Evolutionary conservation across 2,329 filamentous ascomycete species (phyloP).

Genomic region (Paraphoma chrysanthemicola): DNA sequence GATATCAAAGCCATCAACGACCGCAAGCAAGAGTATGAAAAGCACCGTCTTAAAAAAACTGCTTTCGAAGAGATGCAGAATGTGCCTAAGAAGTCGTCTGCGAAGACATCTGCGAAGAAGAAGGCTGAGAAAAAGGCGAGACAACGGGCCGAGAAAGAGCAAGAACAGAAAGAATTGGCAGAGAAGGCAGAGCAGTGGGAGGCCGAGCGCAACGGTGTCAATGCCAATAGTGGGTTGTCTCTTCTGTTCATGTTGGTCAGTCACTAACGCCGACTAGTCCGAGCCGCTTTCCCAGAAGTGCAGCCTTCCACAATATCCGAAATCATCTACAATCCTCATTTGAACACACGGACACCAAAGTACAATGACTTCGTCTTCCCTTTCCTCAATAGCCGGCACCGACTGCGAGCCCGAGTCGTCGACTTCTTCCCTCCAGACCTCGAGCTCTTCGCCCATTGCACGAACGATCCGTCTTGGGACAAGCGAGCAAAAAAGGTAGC

Average conservation of each 20-base stretch:
- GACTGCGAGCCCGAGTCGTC: slow-evolving; percentile 74
- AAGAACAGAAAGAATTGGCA: slow-evolving; percentile 44
- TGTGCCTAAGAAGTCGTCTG: slow-evolving; percentile 25
- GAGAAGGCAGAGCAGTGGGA: slow-evolving; percentile 22
- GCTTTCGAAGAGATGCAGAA: slow-evolving; percentile 20
- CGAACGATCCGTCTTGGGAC: slow-evolving; percentile 46
- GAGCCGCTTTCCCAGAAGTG: slow-evolving; percentile 52
- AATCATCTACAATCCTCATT: slow-evolving; percentile 57
- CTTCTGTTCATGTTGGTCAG: neutral
- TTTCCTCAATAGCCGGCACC: slow-evolving; percentile 77
- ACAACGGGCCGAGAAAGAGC: slow-evolving; percentile 36
- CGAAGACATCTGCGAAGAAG: slow-evolving; percentile 40
- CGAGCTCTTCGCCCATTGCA: slow-evolving; percentile 69
- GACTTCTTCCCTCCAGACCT: slow-evolving; percentile 78
- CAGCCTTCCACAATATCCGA: slow-evolving; percentile 44
- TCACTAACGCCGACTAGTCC: slow-evolving; percentile 50
- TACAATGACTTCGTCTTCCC: slow-evolving; percentile 63
- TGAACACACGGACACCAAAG: slow-evolving; percentile 41
- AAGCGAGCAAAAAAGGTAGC: slow-evolving; percentile 47
- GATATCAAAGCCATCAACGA: slow-evolving; percentile 48
- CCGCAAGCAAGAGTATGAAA: slow-evolving; percentile 70
- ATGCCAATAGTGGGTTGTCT: slow-evolving; percentile 52
- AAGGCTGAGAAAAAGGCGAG: slow-evolving; percentile 37
- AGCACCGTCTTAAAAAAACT: slow-evolving; percentile 17
- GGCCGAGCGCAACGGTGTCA: slow-evolving; percentile 29